Base-by-base conservation (phyloP, 2,329 filamentous ascomycete species). In the Cladosporium austrohemisphaericum region DNA sequence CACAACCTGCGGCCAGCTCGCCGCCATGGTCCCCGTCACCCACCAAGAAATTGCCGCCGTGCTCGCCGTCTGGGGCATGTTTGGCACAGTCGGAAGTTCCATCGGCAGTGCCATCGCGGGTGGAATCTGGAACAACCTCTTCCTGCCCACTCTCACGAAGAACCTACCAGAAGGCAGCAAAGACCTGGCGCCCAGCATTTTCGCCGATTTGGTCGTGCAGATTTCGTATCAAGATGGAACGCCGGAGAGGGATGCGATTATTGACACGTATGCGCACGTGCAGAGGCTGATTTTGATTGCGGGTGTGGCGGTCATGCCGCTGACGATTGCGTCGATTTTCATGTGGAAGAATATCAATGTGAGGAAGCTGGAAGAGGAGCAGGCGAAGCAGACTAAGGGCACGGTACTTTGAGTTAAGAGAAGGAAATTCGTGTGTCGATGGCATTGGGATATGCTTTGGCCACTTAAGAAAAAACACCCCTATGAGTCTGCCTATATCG, bases 1-100 rank as follows among this genome's bases (percentile, higher is more conserved):
- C 5, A 76, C 79, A 51, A 77, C 84, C 41, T 74, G 74, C 41
- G 73, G 79, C 33, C 77, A 85, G 60, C 73, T 85, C 58, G 79
- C 78, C 9, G 74, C 77, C 45, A 79, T 84, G 68, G 76, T 79
- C 1, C 78, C 76, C 1, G 49, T 52, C 3, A 55, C 52, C 0
- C 59, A 60, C 31, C 55, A 59, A 26, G 55, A 60, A 38, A 54
- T 60, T 22, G 52, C 59, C 11, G 52, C 54, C 33, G 51, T 58
- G 9, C 57, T 61, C 18, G 59, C 59, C 2, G 46, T 57, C 20
- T 48, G 56, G 41, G 52, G 46, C 26, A 56, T 58, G 38, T 54
- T 56, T 25, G 52, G 47, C 44, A 47, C 48, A 16, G 56, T 61
- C 19, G 59, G 82, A 31, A 75, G 74, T 14, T 79, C 80, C 1